Percentiles rank a stretch among this genome's conserved stretches.
Evolutionary conservation across 73 alveolate genomes (phyloP).

Genomic region (Uronychia setigera): DNA sequence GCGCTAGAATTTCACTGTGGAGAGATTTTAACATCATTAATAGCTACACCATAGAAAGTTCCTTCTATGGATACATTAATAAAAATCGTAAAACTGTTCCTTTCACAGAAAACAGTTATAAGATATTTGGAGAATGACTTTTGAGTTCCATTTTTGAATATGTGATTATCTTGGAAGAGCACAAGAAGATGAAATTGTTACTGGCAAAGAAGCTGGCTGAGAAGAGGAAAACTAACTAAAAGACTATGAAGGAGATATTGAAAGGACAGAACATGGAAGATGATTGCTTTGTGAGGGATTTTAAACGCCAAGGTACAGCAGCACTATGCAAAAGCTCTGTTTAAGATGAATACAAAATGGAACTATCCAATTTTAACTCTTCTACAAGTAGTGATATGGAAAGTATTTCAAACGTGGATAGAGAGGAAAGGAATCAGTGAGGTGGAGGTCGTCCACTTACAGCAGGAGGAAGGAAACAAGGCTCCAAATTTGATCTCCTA

Average conservation of each 20-base stretch:
- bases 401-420: not conserved
- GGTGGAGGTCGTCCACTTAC: too few species aligned
- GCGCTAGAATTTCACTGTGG: constrained; percentile 68
- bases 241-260: constrained; percentile 38
- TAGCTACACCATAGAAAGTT: constrained; percentile 44
- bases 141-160: constrained; percentile 25
- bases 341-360: not conserved
- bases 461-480: too few species aligned
- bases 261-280: not conserved
- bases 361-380: not conserved
- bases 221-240: constrained; percentile 26
- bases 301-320: not conserved
- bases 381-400: not conserved
- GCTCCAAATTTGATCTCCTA: too few species aligned
- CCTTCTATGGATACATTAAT: constrained; percentile 19
- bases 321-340: constrained; percentile 6
- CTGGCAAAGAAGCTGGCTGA: constrained; percentile 36
- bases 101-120: constrained; percentile 8
- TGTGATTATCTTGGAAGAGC: constrained; percentile 32
- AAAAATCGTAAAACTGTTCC: constrained; percentile 18
- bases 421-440: too few species aligned
- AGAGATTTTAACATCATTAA: constrained; percentile 53
- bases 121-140: constrained; percentile 43
- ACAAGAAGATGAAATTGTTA: constrained; percentile 23
- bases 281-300: not conserved